These are phyloP conservation scores for Pyronema domesticum DNA, from an alignment of 495 filamentous ascomycete species.

Conservation along the genomic window DNA sequence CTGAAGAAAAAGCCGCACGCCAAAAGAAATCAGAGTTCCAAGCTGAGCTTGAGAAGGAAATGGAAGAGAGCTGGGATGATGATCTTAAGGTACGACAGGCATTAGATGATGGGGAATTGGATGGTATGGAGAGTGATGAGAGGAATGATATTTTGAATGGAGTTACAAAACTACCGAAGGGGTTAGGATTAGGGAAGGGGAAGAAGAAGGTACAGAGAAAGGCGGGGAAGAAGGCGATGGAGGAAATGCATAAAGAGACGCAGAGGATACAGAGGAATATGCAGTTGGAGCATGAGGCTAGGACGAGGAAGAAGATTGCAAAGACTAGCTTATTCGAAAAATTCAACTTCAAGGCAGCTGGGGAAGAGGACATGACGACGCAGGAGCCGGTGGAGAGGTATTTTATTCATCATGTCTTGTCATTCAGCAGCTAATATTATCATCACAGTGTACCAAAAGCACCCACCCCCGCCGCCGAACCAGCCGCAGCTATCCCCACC, in stretches of 20 bases:
- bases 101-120: slow-evolving; percentile 17
- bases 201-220: slow-evolving; percentile 52
- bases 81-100: background rate
- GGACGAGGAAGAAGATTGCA: slow-evolving; percentile 79
- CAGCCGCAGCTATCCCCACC: too few relatives aligned
- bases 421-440: background rate
- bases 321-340: slow-evolving; percentile 68
- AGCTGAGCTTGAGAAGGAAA: slow-evolving; percentile 14
- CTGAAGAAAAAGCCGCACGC: background rate
- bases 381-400: background rate
- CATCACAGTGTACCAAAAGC: too few relatives aligned
- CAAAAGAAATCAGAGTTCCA: too few relatives aligned
- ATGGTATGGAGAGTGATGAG: slow-evolving; percentile 30
- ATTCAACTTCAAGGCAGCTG: slow-evolving; percentile 50
- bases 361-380: slow-evolving; percentile 3
- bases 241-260: slow-evolving; percentile 79
- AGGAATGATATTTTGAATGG: slow-evolving; percentile 38
- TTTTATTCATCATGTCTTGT: background rate
- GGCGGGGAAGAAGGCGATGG: slow-evolving; percentile 88
- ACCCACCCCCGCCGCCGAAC: too few relatives aligned
- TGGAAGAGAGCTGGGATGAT: slow-evolving; percentile 33
- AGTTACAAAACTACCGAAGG: slow-evolving; percentile 33
- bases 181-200: slow-evolving; percentile 29
- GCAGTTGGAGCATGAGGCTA: slow-evolving; percentile 78
- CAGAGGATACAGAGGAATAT: slow-evolving; percentile 77